A percentile compares a stretch with the other conserved stretches of the same genome.
phyloP scores from a whole-genome alignment of 2,329 filamentous ascomycete genomes.

The Aspergillus japonicus region DNA sequence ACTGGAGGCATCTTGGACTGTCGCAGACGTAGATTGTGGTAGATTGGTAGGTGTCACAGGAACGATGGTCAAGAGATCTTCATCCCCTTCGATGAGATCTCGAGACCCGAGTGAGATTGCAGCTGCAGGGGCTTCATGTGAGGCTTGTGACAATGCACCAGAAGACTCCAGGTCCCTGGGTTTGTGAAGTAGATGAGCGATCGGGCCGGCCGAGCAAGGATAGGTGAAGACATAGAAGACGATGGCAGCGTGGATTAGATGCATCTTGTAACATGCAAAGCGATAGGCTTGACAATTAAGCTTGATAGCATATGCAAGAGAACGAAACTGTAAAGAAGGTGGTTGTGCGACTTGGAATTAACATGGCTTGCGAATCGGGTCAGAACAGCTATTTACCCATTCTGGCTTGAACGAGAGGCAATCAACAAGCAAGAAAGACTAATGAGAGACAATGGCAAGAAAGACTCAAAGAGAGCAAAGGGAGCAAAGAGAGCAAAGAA shows the following conservation, averaged over 20 bases:
- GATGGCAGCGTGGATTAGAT: neutral
- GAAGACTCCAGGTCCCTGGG: conserved; percentile 3
- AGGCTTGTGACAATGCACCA: neutral
- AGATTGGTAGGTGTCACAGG: conserved; percentile 1
- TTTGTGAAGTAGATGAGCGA: conserved; percentile 19
- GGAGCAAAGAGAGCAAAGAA: neutral
- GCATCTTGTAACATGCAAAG: conserved; percentile 3
- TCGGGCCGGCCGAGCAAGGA: conserved; percentile 25
- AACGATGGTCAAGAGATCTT: neutral
- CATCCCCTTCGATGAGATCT: neutral
- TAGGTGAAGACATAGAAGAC: conserved; percentile 11
- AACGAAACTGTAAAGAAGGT: conserved; percentile 11
- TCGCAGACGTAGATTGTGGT: neutral
- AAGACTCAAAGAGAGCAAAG: neutral
- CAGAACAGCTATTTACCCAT: neutral
- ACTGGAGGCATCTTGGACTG: neutral
- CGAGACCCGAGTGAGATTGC: neutral
- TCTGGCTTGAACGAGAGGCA: neutral
- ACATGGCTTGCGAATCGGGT: neutral
- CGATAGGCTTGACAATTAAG: neutral
- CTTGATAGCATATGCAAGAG: neutral
- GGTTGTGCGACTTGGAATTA: neutral
- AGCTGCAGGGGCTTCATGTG: neutral
- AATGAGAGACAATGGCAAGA: neutral
- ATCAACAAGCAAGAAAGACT: neutral